Evolutionary conservation across 371 early-diverging fungal species (phyloP).

Genomic region (Mucor saturninus): DNA sequence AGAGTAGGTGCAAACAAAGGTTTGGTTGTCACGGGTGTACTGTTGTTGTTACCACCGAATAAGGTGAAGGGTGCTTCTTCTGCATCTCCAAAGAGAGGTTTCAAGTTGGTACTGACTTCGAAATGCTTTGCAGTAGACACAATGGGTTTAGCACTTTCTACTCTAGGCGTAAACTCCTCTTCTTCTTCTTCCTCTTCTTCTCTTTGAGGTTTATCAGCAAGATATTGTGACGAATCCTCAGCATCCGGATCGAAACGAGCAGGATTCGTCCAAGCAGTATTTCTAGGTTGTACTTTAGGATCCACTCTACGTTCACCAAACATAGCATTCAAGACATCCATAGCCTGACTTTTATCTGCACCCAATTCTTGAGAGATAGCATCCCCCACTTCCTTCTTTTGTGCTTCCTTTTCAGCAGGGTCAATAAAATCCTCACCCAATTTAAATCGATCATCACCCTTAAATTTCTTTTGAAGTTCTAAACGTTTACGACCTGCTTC

Average conservation of each 20-base stretch:
- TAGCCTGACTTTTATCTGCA: conserved; percentile 50
- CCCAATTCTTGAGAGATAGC: conserved; percentile 40
- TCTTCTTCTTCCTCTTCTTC: conserved; percentile 22
- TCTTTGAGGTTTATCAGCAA: conserved; percentile 16
- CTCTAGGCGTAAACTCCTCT: conserved; percentile 19
- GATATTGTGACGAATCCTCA: conserved; percentile 41
- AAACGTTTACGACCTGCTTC: conserved; percentile 59
- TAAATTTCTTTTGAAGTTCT: conserved; percentile 57
- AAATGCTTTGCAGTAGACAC: conserved; percentile 55
- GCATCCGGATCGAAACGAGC: conserved; percentile 63
- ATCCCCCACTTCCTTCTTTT: conserved; percentile 38
- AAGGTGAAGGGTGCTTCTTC: conserved; percentile 54
- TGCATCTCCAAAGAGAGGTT: conserved; percentile 60
- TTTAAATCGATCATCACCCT: conserved; percentile 66
- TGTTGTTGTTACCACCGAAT: conserved; percentile 51
- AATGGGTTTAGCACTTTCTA: conserved; percentile 35
- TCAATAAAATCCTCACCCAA: conserved; percentile 63
- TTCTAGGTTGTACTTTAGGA: conserved; percentile 32
- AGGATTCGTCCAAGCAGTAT: conserved; percentile 34
- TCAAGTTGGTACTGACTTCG: conserved; percentile 58
- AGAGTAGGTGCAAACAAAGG: conserved; percentile 2
- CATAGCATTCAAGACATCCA: conserved; percentile 62
- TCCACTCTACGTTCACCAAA: conserved; percentile 55
- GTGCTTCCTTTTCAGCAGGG: conserved; percentile 49
- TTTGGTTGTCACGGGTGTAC: conserved; percentile 22